Conservation (phyloP, 2,329 filamentous ascomycete genomes). For the Beauveria australis region DNA sequence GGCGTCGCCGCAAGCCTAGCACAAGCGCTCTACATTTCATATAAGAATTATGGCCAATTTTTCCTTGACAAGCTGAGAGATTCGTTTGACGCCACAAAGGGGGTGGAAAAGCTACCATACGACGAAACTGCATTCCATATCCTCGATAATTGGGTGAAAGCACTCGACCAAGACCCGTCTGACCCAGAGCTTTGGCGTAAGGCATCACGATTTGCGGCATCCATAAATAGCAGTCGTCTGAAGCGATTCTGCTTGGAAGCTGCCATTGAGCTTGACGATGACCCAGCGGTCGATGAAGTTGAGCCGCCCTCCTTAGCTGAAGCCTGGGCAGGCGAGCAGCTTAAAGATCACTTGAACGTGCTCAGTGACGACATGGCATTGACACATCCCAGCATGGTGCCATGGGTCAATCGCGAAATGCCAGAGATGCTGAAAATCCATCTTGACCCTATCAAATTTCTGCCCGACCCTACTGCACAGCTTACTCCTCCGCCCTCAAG, state of each 20-base stretch:
- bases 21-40: slow-evolving; percentile 84
- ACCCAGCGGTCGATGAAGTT: slow-evolving; percentile 53
- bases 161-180: slow-evolving; percentile 57
- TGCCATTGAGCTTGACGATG: slow-evolving; percentile 59
- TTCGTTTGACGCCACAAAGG: slow-evolving; percentile 20
- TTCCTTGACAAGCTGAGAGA: slow-evolving; percentile 56
- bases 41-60: slow-evolving; percentile 95
- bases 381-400: slow-evolving; percentile 52
- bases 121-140: slow-evolving; percentile 34
- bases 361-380: slow-evolving; percentile 48
- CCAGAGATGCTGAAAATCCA: slow-evolving; percentile 42
- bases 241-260: slow-evolving; percentile 57
- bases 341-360: slow-evolving; percentile 46
- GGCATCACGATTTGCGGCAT: slow-evolving; percentile 48
- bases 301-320: slow-evolving; percentile 56
- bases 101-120: slow-evolving; percentile 40
- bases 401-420: slow-evolving; percentile 46
- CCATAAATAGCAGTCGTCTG: slow-evolving; percentile 48
- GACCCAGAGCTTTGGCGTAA: slow-evolving; percentile 60
- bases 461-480: slow-evolving; percentile 42
- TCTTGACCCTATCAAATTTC: slow-evolving; percentile 54
- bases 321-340: slow-evolving; percentile 52
- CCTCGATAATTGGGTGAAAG: slow-evolving; percentile 48
- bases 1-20: slow-evolving; percentile 72
- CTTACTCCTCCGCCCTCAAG: slow-evolving; percentile 24